Conservation (phyloP, 2,329 filamentous ascomycete genomes). For the Pseudomassariella vexata region DNA sequence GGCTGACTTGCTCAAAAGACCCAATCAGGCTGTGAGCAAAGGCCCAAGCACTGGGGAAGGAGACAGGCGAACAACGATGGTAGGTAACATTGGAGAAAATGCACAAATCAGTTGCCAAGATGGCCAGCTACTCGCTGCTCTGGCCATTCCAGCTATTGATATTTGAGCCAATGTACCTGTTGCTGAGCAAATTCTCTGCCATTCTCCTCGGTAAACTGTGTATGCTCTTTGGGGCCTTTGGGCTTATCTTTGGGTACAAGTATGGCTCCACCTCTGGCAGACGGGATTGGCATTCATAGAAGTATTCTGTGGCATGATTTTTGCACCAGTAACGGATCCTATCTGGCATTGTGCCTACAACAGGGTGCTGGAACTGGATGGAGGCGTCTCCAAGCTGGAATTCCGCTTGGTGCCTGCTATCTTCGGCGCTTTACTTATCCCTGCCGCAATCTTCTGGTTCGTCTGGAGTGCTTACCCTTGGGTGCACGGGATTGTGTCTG, state of each 20-base stretch:
- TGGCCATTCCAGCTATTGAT: constrained; percentile 75
- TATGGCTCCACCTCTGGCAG: constrained; percentile 73
- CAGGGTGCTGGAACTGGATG: constrained; percentile 45
- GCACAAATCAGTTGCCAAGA: constrained; percentile 59
- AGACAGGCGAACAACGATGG: constrained; percentile 74
- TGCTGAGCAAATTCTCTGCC: constrained; percentile 76
- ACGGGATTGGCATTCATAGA: constrained; percentile 74
- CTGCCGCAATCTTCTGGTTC: constrained; percentile 81
- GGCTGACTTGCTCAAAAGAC: constrained; percentile 29
- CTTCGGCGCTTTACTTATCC: constrained; percentile 69
- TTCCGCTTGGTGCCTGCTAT: constrained; percentile 76
- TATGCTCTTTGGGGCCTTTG: constrained; percentile 86
- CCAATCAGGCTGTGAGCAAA: constrained; percentile 69
- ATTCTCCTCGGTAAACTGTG: constrained; percentile 85
- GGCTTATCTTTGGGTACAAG: constrained; percentile 67
- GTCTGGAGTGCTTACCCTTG: constrained; percentile 73
- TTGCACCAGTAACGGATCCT: constrained; percentile 57
- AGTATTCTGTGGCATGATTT: constrained; percentile 61
- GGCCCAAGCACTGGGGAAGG: constrained; percentile 61
- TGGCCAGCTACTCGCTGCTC: constrained; percentile 53
- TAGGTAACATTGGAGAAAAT: constrained; percentile 70
- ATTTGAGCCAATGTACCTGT: constrained; percentile 80
- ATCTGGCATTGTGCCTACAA: constrained; percentile 59
- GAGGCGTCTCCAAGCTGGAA: constrained; percentile 71
- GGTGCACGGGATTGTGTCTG: constrained; percentile 72